These are phyloP conservation scores for Talaromyces sp. DNA, from an alignment of 2,329 filamentous ascomycete genomes.

Conservation along the genomic window DNA sequence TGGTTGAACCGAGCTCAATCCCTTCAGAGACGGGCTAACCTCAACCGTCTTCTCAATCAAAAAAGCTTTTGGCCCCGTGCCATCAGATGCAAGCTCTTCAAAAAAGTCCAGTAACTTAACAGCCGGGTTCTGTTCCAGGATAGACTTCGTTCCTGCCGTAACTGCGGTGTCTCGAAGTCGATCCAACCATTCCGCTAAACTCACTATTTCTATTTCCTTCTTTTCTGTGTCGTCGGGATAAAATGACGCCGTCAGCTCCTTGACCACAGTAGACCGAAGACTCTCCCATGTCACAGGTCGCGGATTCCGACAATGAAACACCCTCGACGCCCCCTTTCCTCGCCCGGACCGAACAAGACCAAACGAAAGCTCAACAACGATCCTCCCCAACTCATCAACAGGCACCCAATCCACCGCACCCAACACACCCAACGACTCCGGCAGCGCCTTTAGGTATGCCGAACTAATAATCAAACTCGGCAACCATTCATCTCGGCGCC, in stretches of 20 bases:
- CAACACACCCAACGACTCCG: conserved; percentile 1
- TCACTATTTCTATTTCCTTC: not conserved
- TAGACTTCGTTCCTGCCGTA: not conserved
- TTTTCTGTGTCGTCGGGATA: not conserved
- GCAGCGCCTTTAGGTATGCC: not conserved
- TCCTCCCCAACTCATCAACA: not conserved
- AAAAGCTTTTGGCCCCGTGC: not conserved
- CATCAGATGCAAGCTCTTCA: not conserved
- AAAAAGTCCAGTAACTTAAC: conserved; percentile 7
- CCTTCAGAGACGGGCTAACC: not conserved
- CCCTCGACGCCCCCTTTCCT: not conserved
- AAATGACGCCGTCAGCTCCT: not conserved
- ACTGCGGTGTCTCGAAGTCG: not conserved
- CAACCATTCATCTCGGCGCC: conserved; percentile 8
- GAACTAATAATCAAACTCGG: conserved; percentile 12
- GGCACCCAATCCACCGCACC: conserved; percentile 2
- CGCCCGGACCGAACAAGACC: not conserved
- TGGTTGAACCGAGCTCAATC: not conserved
- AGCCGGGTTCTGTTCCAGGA: conserved; percentile 1
- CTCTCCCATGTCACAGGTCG: not conserved
- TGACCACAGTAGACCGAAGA: not conserved
- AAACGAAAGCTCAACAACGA: not conserved
- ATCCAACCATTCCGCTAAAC: not conserved
- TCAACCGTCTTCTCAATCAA: not conserved
- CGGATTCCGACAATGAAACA: not conserved